Conservation (phyloP, 331 rosid species). For the Telfairia occidentalis region DNA sequence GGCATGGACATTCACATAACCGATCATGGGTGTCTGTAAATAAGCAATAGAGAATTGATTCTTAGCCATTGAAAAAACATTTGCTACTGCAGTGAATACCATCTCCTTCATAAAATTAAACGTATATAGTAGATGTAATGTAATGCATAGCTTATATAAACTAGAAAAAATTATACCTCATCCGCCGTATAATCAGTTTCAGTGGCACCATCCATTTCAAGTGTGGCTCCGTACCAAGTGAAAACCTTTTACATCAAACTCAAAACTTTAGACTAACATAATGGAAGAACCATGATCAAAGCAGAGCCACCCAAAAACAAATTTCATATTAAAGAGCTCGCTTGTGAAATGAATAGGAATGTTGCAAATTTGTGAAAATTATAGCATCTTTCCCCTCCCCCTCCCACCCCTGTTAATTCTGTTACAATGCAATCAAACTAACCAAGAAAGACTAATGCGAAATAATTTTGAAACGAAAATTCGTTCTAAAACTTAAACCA, state of each 20-base stretch:
- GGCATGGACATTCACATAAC: constrained; percentile 88
- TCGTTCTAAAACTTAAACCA: background rate
- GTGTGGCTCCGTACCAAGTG: constrained; percentile 87
- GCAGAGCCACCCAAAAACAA: background rate
- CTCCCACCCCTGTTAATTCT: background rate
- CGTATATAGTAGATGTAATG: background rate
- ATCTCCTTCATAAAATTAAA: background rate
- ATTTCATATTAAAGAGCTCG: background rate
- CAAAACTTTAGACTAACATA: background rate
- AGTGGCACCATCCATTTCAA: constrained; percentile 82
- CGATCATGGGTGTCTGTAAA: constrained; percentile 81
- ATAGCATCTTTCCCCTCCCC: background rate
- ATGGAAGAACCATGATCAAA: background rate
- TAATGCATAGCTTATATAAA: too few relatives aligned
- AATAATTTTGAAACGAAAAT: background rate
- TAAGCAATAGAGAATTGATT: background rate
- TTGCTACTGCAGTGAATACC: background rate
- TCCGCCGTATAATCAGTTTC: constrained; percentile 89
- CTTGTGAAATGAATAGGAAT: background rate
- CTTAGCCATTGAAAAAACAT: background rate
- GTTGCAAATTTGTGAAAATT: background rate
- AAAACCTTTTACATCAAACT: constrained; percentile 38
- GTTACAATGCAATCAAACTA: background rate
- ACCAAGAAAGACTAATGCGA: background rate
- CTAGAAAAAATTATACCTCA: constrained; percentile 36